Evolutionary conservation across 208 protist species (phyloP), one percentile per base, ranked within the genome.

Genomic region (Wallacemonas rigidus): DNA sequence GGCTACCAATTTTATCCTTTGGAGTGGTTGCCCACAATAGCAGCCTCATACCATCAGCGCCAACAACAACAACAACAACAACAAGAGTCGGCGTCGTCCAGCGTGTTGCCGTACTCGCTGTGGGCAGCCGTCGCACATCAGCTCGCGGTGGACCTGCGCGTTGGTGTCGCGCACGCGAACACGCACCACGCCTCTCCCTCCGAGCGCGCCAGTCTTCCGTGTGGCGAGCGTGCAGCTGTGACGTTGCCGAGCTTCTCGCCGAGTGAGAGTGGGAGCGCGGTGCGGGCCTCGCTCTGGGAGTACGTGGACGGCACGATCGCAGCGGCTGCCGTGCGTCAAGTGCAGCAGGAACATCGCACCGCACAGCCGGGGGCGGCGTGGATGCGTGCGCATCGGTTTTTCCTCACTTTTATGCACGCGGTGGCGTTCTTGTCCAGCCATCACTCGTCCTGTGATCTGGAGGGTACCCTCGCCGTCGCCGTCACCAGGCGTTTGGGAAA

Each of bases 1-100:
- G 86, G 84, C 12, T 95, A 95, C 55, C 80, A 91, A 74, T 90
- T 95, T 58, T 95, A 93, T 67, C 79, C 88, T 3, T 77, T 95
- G 7, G 88, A 95, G 71, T 95, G 91, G 89, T 67, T 95, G 38
- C 91, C 90, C 2, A 79, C 75, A 2, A 71, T 79, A 0, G 72
- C 85, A 7, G 41, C n/a, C 12, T 65, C 36, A 51, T 72, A 41
- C 36, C 39, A n/a, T 26, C 9, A 48, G 44, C 63, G n/a, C 11
- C 45, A 60, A 15, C 39, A 70, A 9, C 48, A 53, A 26, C 26
- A 26, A 15, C 39, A 70, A 9, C 48, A 53, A 26, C 26, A 26
- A 26, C 26, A 26, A 26, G 26, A 26, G 26, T 26, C 26, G 26
- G 26, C 26, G 26, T 26, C 26, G 26, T 26, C 12, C 3, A 67